These are phyloP conservation scores for Hibiscus syriacus DNA, from an alignment of 345 rosid genomes.

Conservation along the genomic window DNA sequence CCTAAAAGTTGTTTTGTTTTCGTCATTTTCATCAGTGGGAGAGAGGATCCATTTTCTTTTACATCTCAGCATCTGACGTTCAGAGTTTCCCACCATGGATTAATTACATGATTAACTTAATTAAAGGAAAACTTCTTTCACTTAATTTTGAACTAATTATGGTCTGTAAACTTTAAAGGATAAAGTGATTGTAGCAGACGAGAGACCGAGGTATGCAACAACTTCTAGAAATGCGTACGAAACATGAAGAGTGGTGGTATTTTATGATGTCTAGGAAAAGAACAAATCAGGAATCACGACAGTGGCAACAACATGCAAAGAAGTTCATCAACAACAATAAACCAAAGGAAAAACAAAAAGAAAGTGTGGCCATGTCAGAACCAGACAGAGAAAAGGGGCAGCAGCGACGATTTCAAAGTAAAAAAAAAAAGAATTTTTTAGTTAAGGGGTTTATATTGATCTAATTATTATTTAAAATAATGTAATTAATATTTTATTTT, in stretches of 20 bases:
- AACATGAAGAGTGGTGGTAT: too few species aligned
- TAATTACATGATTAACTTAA: conserved; percentile 17
- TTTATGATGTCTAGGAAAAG: conserved; percentile 8
- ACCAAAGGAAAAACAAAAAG: too few species aligned
- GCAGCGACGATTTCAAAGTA: too few species aligned
- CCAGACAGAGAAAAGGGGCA: neutral
- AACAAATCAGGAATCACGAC: conserved; percentile 48
- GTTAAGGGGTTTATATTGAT: too few species aligned
- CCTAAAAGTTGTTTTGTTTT: too few species aligned
- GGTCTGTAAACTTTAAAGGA: neutral
- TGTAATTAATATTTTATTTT: too few species aligned
- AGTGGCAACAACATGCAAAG: conserved; percentile 19
- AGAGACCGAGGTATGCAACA: neutral
- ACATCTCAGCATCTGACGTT: neutral
- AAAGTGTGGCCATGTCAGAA: too few species aligned
- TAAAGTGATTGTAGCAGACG: too few species aligned
- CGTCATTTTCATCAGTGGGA: conserved; percentile 21
- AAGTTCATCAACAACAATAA: too few species aligned
- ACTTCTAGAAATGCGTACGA: too few species aligned
- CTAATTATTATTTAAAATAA: too few species aligned
- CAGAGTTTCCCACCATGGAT: conserved; percentile 12
- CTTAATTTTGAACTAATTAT: neutral
- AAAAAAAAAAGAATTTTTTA: too few species aligned
- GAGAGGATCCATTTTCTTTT: conserved; percentile 2
- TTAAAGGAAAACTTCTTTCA: neutral